Conservation (phyloP, 768 basidiomycete species). For the Mycena maculata region DNA sequence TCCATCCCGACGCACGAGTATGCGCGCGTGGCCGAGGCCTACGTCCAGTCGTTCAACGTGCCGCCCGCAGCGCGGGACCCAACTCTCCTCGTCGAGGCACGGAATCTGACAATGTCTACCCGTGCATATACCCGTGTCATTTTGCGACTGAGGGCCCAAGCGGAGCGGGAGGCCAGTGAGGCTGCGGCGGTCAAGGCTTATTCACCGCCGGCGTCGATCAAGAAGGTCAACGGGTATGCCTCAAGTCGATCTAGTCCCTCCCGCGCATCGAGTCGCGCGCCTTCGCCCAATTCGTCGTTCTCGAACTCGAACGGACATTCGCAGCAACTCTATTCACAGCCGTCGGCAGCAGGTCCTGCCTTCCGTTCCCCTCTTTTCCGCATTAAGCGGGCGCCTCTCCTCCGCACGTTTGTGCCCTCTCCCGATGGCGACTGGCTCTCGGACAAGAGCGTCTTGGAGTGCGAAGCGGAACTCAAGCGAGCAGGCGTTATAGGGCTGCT, state of each 20-base stretch:
- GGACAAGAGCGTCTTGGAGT: constrained; percentile 82
- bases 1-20: constrained; percentile 82
- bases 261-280: constrained; percentile 69
- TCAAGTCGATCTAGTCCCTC: constrained; percentile 45
- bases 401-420: constrained; percentile 87
- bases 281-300: constrained; percentile 70
- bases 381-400: constrained; percentile 75
- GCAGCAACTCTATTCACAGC: constrained; percentile 26
- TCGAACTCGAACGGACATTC: constrained; percentile 57
- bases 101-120: constrained; percentile 67
- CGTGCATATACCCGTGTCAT: constrained; percentile 86
- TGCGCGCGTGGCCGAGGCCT: constrained; percentile 65
- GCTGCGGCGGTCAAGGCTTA: constrained; percentile 38
- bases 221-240: constrained; percentile 29
- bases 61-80: constrained; percentile 58
- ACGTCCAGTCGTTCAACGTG: constrained; percentile 62
- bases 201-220: constrained; percentile 29
- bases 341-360: constrained; percentile 16
- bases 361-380: constrained; percentile 82
- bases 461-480: constrained; percentile 81
- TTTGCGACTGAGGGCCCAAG: constrained; percentile 81
- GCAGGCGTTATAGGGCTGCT: constrained; percentile 74
- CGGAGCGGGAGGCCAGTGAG: constrained; percentile 64
- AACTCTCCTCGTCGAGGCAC: constrained; percentile 55
- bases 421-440: constrained; percentile 90